Base-by-base conservation (phyloP, 805 yeast species). In the Scheffersomyces amazonensis region DNA sequence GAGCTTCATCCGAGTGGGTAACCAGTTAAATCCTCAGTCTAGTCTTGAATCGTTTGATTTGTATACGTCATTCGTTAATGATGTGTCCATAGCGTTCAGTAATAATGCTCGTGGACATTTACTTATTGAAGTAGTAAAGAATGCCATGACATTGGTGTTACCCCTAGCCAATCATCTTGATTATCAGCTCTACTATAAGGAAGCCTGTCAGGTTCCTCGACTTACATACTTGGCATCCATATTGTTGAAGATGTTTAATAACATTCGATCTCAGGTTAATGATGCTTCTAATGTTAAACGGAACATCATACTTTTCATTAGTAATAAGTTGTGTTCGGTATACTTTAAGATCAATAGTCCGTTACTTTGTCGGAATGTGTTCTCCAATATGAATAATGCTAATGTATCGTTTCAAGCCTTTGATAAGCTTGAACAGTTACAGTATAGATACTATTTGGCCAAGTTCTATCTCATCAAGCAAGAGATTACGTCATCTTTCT, bases 331-430 rank as follows among this genome's bases (percentile, higher is more conserved):
- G 35, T 81, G 85, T 51, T 68, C 74, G 39, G 58, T 77, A 5
- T 83, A 82, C 54, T 80, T 76, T 51, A 60, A 56, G 28, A 69
- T 80, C 16, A 73, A 67, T 21, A 76, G 74, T 21, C 83, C 84
- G 5, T 62, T 78, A 46, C 58, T 78, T 13, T 80, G 86, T 56
- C 70, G 78, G 24, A 79, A 80, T 47, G 78, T 80, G 28, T 78
- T 79, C 49, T 71, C 81, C 23, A 80, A 80, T 53, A 73, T 80
- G 64, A 76, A 73, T 47, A 75, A 76, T 34, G 66, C 80, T 15
- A 60, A 64, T 17, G 58, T 80, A 28, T 66, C 63, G 28, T 68
- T 69, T 36, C 46, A 45, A 3, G 54, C 62, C n/a, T 77, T 70
- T 29, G 53, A 68, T 3, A 62, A 49, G 30, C 55, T 68, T 13